These are phyloP conservation scores for Rosa hybrid DNA, from an alignment of 331 rosid species.

Conservation along the genomic window DNA sequence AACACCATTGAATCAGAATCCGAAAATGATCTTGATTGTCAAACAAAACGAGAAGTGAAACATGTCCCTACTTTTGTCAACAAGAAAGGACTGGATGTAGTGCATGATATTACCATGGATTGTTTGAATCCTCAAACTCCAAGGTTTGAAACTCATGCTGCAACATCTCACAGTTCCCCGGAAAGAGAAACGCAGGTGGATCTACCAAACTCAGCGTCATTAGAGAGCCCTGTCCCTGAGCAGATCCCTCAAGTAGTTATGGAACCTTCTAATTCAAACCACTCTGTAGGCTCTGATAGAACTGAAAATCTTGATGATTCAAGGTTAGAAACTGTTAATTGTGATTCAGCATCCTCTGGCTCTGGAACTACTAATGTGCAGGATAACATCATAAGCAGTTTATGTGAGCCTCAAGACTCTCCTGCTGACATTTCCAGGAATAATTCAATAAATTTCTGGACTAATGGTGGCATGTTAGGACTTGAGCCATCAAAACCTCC, in stretches of 20 bases:
- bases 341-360: slow-evolving; percentile 29
- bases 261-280: slow-evolving; percentile 34
- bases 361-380: slow-evolving; percentile 30
- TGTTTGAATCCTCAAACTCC: slow-evolving; percentile 37
- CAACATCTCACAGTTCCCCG: slow-evolving; percentile 34
- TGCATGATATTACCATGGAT: slow-evolving; percentile 35
- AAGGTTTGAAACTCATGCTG: slow-evolving; percentile 35
- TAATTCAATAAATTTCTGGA: slow-evolving; percentile 75
- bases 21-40: slow-evolving; percentile 74
- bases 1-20: slow-evolving; percentile 90
- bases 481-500: slow-evolving; percentile 97
- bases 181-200: slow-evolving; percentile 33
- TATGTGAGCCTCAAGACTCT: slow-evolving; percentile 40
- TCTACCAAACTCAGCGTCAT: slow-evolving; percentile 32
- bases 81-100: slow-evolving; percentile 32
- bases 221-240: slow-evolving; percentile 33
- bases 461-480: slow-evolving; percentile 94
- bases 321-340: slow-evolving; percentile 35
- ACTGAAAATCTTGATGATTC: slow-evolving; percentile 30
- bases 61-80: slow-evolving; percentile 26
- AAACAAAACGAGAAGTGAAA: slow-evolving; percentile 65
- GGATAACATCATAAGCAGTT: slow-evolving; percentile 34
- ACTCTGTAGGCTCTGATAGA: slow-evolving; percentile 22
- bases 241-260: slow-evolving; percentile 32
- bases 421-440: slow-evolving; percentile 40